Conservation (phyloP, 768 basidiomycete species). For the Calocera cornea region DNA sequence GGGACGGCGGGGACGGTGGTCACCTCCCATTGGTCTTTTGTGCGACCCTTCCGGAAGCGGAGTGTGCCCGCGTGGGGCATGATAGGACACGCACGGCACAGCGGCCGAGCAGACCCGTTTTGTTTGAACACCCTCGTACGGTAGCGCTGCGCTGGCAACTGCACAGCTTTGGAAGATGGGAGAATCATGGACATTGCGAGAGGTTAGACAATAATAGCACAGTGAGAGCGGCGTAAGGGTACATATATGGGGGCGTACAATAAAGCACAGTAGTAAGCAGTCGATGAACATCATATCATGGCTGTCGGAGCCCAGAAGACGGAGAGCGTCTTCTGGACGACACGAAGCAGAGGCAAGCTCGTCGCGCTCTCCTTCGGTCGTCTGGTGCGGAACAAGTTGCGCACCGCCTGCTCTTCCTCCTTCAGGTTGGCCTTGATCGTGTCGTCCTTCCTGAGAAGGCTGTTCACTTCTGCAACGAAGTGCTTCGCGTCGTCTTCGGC, state of each 20-base stretch:
- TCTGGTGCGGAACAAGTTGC: background rate
- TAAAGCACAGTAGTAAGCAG: background rate
- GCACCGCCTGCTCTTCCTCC: slow-evolving; percentile 1
- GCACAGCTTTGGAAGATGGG: background rate
- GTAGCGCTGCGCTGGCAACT: background rate
- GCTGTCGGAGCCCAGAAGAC: background rate
- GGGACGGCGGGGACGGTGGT: background rate
- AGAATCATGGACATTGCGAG: background rate
- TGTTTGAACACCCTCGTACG: background rate
- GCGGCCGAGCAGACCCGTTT: too few relatives aligned
- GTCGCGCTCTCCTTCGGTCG: background rate
- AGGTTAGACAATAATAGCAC: too few relatives aligned
- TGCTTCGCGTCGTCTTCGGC: background rate
- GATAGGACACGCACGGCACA: background rate
- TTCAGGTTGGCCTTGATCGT: background rate
- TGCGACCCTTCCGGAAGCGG: slow-evolving; percentile 4
- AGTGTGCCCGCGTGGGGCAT: background rate
- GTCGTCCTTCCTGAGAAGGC: background rate
- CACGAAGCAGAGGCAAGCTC: background rate
- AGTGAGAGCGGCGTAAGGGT: background rate
- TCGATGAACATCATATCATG: background rate
- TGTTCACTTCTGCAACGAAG: background rate
- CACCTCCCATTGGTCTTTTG: background rate
- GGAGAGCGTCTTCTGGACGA: background rate
- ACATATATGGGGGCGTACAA: background rate